These are phyloP conservation scores for Histomonas meleagridis DNA, from an alignment of 208 protist genomes.

Conservation along the genomic window DNA sequence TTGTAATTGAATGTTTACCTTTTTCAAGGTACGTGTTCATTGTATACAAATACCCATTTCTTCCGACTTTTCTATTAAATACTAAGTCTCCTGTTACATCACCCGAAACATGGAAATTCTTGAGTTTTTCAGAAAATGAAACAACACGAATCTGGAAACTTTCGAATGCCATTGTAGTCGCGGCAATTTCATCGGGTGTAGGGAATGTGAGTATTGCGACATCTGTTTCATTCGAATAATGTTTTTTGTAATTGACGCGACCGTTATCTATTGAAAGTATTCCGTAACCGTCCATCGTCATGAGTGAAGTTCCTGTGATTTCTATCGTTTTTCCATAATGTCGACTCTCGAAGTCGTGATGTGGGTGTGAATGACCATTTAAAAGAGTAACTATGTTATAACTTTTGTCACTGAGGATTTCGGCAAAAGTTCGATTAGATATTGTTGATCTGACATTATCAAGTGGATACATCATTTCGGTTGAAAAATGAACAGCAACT, in stretches of 20 bases:
- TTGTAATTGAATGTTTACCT: neutral
- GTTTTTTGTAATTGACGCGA: neutral
- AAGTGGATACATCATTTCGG: neutral
- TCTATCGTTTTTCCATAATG: neutral
- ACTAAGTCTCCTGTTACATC: neutral
- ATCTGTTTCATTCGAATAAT: neutral
- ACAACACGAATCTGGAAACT: neutral
- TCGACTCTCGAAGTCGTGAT: neutral
- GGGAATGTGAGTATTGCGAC: neutral
- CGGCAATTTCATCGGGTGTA: neutral
- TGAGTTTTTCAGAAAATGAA: neutral
- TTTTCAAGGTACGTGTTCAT: neutral
- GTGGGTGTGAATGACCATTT: neutral
- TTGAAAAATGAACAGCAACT: neutral
- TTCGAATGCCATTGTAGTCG: no score
- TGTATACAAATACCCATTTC: neutral
- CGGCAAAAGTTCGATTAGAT: neutral
- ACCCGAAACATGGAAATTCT: neutral
- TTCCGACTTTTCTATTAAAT: neutral
- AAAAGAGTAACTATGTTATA: neutral
- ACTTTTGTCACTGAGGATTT: no score
- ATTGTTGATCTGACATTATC: neutral
- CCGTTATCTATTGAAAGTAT: neutral
- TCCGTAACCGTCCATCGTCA: neutral
- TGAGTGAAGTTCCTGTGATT: neutral